Evolutionary conservation across 306 rosid species (phyloP).

Genomic region (Corylus heterophylla): DNA sequence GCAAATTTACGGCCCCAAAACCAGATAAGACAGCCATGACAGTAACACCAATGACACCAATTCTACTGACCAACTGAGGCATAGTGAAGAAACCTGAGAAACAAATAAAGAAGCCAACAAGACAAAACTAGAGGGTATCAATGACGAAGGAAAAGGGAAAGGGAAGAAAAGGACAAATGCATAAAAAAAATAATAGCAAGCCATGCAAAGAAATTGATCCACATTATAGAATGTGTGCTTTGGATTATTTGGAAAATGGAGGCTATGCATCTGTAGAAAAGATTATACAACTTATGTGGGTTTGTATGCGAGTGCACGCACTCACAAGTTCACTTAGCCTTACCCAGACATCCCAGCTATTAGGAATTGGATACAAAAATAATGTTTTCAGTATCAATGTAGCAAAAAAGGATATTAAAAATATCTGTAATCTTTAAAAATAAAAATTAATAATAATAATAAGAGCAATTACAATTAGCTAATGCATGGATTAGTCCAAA

Average conservation of each 20-base stretch:
- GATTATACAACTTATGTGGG: neutral
- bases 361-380: too few relatives aligned
- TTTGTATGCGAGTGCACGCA: too few relatives aligned
- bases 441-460: neutral
- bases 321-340: too few relatives aligned
- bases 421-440: too few relatives aligned
- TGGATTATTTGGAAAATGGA: neutral
- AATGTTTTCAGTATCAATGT: too few relatives aligned
- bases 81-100: constrained; percentile 78
- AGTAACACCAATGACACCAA: constrained; percentile 95
- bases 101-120: neutral
- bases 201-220: neutral
- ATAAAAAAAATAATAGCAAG: neutral
- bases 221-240: neutral
- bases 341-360: too few relatives aligned
- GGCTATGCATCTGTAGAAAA: neutral
- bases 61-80: constrained; percentile 95
- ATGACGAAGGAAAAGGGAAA: neutral
- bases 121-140: neutral
- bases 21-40: constrained; percentile 95
- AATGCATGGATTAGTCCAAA: too few relatives aligned
- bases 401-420: too few relatives aligned
- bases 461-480: neutral
- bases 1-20: constrained; percentile 95
- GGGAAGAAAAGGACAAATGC: neutral